A percentile compares a stretch with the other conserved stretches of the same genome.
phyloP scores from a whole-genome alignment of 2,329 filamentous ascomycete genomes.

The Fusarium ambrosium region DNA sequence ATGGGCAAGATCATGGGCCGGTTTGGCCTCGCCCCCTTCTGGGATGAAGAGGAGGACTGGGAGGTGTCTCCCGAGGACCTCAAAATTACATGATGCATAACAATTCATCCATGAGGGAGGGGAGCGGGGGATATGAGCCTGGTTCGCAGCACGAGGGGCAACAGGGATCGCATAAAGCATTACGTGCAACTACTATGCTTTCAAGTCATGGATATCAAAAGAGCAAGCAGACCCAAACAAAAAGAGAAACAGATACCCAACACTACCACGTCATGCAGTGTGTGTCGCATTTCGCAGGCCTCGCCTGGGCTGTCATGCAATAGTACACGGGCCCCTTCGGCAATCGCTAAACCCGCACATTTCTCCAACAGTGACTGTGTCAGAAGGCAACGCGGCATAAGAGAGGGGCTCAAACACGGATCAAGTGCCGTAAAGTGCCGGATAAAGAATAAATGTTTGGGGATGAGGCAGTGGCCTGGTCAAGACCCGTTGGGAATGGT shows the following conservation, averaged over 20 bases:
- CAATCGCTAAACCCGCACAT: neutral
- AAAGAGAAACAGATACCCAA: constrained; percentile 30
- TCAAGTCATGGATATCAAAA: neutral
- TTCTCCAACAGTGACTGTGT: neutral
- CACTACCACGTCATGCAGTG: neutral
- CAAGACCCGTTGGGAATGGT: neutral
- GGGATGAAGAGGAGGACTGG: constrained; percentile 71
- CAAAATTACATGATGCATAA: constrained; percentile 23
- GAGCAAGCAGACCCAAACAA: constrained; percentile 1
- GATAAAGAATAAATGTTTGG: neutral
- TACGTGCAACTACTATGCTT: neutral
- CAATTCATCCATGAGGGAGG: neutral
- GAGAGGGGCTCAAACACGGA: neutral
- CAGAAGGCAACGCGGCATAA: neutral
- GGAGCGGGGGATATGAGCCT: neutral
- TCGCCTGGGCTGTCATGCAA: neutral
- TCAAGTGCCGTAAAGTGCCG: neutral
- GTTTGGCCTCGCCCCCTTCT: constrained; percentile 71
- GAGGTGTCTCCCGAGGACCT: constrained; percentile 57
- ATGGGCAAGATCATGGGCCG: constrained; percentile 75
- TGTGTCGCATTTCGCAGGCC: constrained; percentile 1
- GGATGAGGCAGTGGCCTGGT: neutral
- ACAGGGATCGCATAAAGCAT: neutral
- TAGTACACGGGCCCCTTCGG: neutral
- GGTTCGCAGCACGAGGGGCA: neutral